Percentiles rank a stretch among this genome's conserved stretches.
Evolutionary conservation across 176 grass and related monocot species (phyloP).

Genomic region (Lolium rigidum): DNA sequence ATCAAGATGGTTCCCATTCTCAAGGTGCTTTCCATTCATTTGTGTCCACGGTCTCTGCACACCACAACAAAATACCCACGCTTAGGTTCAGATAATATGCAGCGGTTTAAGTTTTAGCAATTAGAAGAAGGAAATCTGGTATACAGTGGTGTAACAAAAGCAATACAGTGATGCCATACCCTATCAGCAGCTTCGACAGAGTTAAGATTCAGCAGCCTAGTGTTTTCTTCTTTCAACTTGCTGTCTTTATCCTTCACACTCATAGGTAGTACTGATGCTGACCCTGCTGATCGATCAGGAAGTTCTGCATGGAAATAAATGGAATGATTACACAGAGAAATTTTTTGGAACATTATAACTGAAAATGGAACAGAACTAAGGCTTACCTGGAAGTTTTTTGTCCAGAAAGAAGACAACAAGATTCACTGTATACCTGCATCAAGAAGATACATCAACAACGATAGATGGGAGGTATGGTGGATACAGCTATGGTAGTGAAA

Average conservation of each 20-base stretch:
- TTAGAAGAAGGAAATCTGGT: not conserved
- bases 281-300: conserved; percentile 70
- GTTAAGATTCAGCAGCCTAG: conserved; percentile 67
- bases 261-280: conserved; percentile 61
- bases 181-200: conserved; percentile 66
- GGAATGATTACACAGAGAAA: not conserved
- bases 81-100: conserved; percentile 14
- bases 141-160: not conserved
- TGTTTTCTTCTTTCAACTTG: conserved; percentile 70
- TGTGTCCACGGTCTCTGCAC: conserved; percentile 68
- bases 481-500: not conserved
- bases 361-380: not conserved
- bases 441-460: conserved; percentile 2
- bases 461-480: not conserved
- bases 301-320: conserved; percentile 61
- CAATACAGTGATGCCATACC: conserved; percentile 51
- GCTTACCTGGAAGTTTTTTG: conserved; percentile 76
- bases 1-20: conserved; percentile 47
- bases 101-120: not conserved
- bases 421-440: conserved; percentile 87
- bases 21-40: conserved; percentile 68
- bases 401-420: conserved; percentile 90
- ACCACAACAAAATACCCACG: not conserved
- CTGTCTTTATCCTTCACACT: conserved; percentile 73
- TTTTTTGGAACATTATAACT: not conserved